Conservation (phyloP, 2,329 filamentous ascomycete species). For the Lasiodiplodia theobromae region DNA sequence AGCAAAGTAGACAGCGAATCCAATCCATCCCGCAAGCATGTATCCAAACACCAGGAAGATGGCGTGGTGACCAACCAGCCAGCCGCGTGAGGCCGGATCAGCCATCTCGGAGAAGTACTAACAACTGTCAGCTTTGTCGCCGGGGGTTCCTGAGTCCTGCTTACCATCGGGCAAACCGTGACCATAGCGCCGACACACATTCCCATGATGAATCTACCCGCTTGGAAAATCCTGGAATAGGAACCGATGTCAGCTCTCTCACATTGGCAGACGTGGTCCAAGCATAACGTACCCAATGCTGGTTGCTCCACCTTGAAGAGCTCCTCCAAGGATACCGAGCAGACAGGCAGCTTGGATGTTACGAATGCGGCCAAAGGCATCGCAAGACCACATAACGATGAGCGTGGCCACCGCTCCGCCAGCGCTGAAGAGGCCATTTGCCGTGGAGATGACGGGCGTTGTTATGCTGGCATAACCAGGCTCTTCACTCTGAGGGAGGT, state of each 20-base stretch:
- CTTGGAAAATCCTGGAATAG: constrained; percentile 52
- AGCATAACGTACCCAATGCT: constrained; percentile 32
- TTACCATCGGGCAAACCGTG: constrained; percentile 21
- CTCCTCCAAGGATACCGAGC: constrained; percentile 55
- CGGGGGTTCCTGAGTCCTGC: neutral
- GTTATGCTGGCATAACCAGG: constrained; percentile 56
- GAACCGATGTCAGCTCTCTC: neutral
- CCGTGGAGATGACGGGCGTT: constrained; percentile 56
- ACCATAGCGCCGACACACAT: constrained; percentile 42
- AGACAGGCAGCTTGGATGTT: constrained; percentile 57
- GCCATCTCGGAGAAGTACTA: constrained; percentile 54
- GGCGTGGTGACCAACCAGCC: constrained; percentile 50
- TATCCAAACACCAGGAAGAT: constrained; percentile 59
- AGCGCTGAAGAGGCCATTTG: constrained; percentile 58
- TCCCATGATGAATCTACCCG: constrained; percentile 52
- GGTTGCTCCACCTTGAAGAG: constrained; percentile 55
- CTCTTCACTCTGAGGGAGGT: constrained; percentile 53
- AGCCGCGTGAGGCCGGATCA: constrained; percentile 50
- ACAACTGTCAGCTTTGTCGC: neutral
- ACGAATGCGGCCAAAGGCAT: constrained; percentile 52
- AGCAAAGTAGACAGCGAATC: constrained; percentile 55
- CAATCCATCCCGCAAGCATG: constrained; percentile 54
- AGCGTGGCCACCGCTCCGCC: constrained; percentile 57
- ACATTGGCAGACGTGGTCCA: no score
- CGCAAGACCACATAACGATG: constrained; percentile 60